Evolutionary conservation across 768 basidiomycete genomes (phyloP), one percentile per base, ranked within the genome.

Genomic region (Hericium coralloides): DNA sequence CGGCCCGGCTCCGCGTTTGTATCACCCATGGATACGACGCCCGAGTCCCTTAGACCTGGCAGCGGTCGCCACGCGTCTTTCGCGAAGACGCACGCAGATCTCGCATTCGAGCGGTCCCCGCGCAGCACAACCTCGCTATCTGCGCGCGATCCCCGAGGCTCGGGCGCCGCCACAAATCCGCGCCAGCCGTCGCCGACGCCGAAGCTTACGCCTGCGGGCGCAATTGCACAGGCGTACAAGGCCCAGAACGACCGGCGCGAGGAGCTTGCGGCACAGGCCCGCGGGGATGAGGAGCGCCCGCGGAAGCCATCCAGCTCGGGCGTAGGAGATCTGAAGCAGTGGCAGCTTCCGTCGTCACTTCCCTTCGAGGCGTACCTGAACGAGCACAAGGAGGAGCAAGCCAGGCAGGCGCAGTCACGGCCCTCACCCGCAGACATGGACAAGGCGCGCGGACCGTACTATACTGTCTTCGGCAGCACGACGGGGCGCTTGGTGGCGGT

Each of bases 151-250:
- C 49, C 49, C 2, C 15, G 17, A 17, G 49, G 20, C 9, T 25
- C 23, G 3, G 12, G 20, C 9, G 23, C 22, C 15, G 43, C 22
- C 17, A 17, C 43, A n/a, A 53, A 48, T 26, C 59, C 2, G 38
- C 57, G 15, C 22, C 22, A 38, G 18, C n/a, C 60, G 31, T 17
- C 14, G 17, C 49, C 49, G 3, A 55, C 60, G 26, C 48, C 49
- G 37, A 63, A 55, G 60, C 57, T 63, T 10, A 63, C 62, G 12
- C 62, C 62, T 18, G 62, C 62, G 1, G 57, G 60, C 12, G 60
- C 57, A 8, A 61, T 63, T 20, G 60, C 49, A 14, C 62, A 55
- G 26, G 62, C 62, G 10, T 63, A 63, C 38, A 61, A 58, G 22
- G 62, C 61, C 22, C 60, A 63, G 45, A 56, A 57, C 53, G 45